These are phyloP conservation scores for Trypethelium eluteriae DNA, from an alignment of 495 filamentous ascomycete genomes.

Conservation along the genomic window DNA sequence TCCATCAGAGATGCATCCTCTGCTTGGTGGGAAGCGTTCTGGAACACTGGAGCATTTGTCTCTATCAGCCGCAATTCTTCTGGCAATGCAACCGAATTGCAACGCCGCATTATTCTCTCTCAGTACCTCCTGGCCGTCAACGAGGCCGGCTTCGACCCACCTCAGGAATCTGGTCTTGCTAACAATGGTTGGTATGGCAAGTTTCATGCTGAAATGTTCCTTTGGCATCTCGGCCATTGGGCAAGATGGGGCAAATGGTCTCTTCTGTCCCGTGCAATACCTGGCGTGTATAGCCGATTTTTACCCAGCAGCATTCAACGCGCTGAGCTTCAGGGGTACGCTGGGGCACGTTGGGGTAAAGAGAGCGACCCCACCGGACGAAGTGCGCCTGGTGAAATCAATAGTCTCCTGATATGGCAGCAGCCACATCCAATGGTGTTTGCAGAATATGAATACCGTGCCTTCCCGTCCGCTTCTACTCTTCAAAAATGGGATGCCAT, in stretches of 20 bases:
- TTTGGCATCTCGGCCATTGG: conserved; percentile 50
- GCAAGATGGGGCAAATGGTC: conserved; percentile 45
- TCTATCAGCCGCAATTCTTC: conserved; percentile 39
- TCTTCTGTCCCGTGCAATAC: conserved; percentile 41
- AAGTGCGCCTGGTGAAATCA: conserved; percentile 50
- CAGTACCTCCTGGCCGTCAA: conserved; percentile 47
- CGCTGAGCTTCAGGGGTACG: conserved; percentile 44
- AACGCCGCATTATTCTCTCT: conserved; percentile 44
- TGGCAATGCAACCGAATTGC: conserved; percentile 39
- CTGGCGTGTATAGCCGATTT: conserved; percentile 43
- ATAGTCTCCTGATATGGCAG: conserved; percentile 49
- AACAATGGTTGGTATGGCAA: conserved; percentile 49
- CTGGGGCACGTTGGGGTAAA: conserved; percentile 50
- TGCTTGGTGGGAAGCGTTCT: conserved; percentile 40
- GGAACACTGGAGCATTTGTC: conserved; percentile 42
- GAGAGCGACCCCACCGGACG: conserved; percentile 52
- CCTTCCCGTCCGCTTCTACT: conserved; percentile 35
- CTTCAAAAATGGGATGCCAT: conserved; percentile 43
- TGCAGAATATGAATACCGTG: conserved; percentile 45
- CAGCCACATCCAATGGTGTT: conserved; percentile 49
- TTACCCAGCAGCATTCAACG: conserved; percentile 41
- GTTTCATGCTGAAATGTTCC: conserved; percentile 44
- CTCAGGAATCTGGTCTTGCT: conserved; percentile 40
- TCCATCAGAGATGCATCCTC: conserved; percentile 14
- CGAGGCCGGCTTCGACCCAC: conserved; percentile 34